Evolutionary conservation across 306 rosid genomes (phyloP).

Genomic region (Cicer arietinum): DNA sequence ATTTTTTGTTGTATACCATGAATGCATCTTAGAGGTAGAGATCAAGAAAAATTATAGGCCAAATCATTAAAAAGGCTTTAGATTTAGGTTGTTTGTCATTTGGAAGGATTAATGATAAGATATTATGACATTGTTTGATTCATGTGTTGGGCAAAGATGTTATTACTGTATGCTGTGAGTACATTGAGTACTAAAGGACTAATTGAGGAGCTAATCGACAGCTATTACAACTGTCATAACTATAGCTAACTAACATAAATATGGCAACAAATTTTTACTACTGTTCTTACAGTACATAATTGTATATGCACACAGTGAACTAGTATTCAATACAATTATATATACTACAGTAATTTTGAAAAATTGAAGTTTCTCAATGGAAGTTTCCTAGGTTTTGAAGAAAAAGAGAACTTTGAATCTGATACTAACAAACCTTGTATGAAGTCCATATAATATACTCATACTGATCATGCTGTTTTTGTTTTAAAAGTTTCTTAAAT

Average conservation of each 20-base stretch:
- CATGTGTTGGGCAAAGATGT: neutral
- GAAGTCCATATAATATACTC: neutral
- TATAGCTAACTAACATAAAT: neutral
- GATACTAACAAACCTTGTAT: neutral
- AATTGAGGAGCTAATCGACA: neutral
- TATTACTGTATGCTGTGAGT: neutral
- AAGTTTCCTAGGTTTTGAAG: conserved; percentile 9
- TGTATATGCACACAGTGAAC: neutral
- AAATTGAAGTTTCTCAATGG: neutral
- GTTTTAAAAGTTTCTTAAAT: conserved; percentile 3
- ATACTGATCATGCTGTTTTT: conserved; percentile 1
- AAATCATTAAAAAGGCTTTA: neutral
- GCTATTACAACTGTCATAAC: neutral
- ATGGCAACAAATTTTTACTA: conserved; percentile 3
- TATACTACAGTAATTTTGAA: neutral
- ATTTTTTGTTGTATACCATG: neutral
- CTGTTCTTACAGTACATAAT: neutral
- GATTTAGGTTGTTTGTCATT: neutral
- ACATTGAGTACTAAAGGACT: conserved; percentile 17
- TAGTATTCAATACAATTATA: neutral
- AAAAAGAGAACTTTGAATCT: neutral
- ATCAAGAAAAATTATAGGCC: neutral
- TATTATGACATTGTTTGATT: neutral
- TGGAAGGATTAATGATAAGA: neutral
- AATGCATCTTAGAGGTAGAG: neutral